A percentile compares a stretch with the other conserved stretches of the same genome.
These are phyloP conservation scores for Psidium guajava DNA, from an alignment of 345 rosid species.

Conservation along the genomic window DNA sequence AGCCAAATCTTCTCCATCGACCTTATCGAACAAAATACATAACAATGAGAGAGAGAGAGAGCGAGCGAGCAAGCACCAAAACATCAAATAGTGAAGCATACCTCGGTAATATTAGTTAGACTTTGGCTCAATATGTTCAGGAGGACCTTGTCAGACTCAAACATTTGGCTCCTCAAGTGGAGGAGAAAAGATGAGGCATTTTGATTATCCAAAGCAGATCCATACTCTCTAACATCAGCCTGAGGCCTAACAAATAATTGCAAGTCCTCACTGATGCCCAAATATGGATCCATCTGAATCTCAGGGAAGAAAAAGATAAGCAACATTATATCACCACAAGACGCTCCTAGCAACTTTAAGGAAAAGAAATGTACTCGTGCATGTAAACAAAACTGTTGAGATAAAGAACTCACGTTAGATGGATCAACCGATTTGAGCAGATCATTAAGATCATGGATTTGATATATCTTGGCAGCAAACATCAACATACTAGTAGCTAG, in stretches of 20 bases:
- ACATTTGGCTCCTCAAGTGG: constrained; percentile 40
- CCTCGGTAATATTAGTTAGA: constrained; percentile 52
- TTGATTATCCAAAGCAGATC: constrained; percentile 57
- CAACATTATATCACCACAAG: not conserved
- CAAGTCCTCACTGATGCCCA: constrained; percentile 53
- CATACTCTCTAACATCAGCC: constrained; percentile 51
- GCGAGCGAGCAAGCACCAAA: not conserved
- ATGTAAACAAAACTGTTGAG: not conserved
- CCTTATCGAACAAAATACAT: constrained; percentile 26
- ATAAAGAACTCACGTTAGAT: constrained; percentile 42
- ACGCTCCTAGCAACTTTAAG: not conserved
- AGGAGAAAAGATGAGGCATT: constrained; percentile 42
- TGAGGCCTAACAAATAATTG: constrained; percentile 60
- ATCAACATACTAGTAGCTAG: constrained; percentile 63
- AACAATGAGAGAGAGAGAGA: not conserved
- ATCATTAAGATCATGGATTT: constrained; percentile 42
- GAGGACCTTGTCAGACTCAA: constrained; percentile 32
- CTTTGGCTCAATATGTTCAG: constrained; percentile 35
- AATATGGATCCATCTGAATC: constrained; percentile 72
- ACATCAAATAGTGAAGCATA: constrained; percentile 8
- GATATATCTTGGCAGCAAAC: constrained; percentile 68
- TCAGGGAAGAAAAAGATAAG: not conserved
- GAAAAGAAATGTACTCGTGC: not conserved
- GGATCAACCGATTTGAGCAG: constrained; percentile 44
- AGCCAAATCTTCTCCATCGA: constrained; percentile 46